Evolutionary conservation across 305 asterid genomes (phyloP).

Genomic region (Rubia peregrina): DNA sequence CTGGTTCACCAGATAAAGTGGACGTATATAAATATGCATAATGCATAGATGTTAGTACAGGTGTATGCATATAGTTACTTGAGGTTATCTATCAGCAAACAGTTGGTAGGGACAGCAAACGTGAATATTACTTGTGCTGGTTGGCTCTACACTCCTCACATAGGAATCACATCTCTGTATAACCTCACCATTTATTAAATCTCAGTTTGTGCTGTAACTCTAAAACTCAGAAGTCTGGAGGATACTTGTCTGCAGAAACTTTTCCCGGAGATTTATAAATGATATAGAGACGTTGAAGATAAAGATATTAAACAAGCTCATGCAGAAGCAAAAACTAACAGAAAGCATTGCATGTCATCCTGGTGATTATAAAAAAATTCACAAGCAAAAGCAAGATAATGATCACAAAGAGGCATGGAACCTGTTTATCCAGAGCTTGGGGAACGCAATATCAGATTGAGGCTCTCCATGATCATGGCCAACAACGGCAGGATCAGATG

Average conservation of each 20-base stretch:
- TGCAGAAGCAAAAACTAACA: not conserved
- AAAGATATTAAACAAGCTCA: not conserved
- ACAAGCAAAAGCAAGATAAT: conserved; percentile 1
- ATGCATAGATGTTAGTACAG: no score
- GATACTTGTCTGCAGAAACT: not conserved
- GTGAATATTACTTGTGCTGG: not conserved
- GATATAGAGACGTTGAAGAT: not conserved
- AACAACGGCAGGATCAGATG: conserved; percentile 58
- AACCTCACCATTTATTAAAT: not conserved
- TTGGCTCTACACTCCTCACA: conserved; percentile 2
- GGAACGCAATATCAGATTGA: conserved; percentile 43
- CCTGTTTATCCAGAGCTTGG: conserved; percentile 75
- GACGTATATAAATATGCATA: not conserved
- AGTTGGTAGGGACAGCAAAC: not conserved
- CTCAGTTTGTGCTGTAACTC: not conserved
- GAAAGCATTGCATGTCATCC: not conserved
- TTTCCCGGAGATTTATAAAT: not conserved
- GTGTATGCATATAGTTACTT: not conserved
- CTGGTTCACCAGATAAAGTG: not conserved
- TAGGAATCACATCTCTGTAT: not conserved
- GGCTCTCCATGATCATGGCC: conserved; percentile 49
- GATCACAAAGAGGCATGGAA: conserved; percentile 11
- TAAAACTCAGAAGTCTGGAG: not conserved
- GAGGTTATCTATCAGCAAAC: not conserved
- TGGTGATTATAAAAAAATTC: not conserved